Base-by-base conservation (phyloP, 2,329 filamentous ascomycete genomes). In the Colletotrichum scovillei region DNA sequence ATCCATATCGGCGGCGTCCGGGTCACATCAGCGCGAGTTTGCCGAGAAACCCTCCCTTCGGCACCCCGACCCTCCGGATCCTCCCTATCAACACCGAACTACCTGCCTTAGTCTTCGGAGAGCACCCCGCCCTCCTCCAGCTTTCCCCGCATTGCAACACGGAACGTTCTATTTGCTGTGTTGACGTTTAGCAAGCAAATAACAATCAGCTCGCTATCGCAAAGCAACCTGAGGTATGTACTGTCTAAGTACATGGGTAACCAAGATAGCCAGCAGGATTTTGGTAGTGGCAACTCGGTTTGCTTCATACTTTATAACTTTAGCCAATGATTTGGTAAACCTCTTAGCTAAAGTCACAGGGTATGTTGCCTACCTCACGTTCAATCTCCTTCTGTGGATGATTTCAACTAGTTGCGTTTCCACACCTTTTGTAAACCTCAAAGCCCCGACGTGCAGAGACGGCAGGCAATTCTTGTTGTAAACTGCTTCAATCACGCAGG, bases 1-100 rank as follows among this genome's bases (percentile, higher is more conserved):
- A 42, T 52, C 28, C 22, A 60, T 24, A 8, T 42, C 57, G 69
- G 69, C 64, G 46, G 62, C 19, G 32, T 57, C 69, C 69, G 69
- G 69, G 69, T 69, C 56, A 42, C 69, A 57, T 69, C 69, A 64
- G 55, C 30, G 42, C 63, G 22, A 60, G 12, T 38, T 69, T 66
- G 22, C 67, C 67, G 67, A 53, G 57, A 56, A n/a, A 38, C 53
- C 52, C 49, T 22, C 53, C 62, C 42, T 49, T 49, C 42, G 42
- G 42, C 42, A 49, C 22, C 22, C 28, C 60, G 49, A 46, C 26
- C 38, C 68, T 55, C 68, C 68, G 68, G 68, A 38, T 70, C 55
- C 38, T 67, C 30, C 68, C 62, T 70, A 70, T 66, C 67, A 60
- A 22, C 55, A 11, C 32, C 60, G 24, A 70, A 28, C 52, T 28